These are phyloP conservation scores for Boeremia exigua DNA, from an alignment of 2,329 filamentous ascomycete genomes.

Conservation along the genomic window DNA sequence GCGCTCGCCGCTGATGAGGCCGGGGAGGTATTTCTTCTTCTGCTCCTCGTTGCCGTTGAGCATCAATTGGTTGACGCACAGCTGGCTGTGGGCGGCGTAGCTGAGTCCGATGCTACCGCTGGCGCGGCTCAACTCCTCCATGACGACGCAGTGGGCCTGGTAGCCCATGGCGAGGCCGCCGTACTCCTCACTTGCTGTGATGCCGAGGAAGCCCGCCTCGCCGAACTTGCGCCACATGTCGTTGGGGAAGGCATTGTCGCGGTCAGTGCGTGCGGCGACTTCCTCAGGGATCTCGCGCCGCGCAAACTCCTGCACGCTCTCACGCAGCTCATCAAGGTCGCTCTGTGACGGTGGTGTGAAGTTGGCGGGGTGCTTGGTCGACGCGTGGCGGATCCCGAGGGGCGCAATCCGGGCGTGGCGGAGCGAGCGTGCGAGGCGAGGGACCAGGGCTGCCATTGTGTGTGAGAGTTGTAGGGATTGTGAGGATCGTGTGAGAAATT, in stretches of 20 bases:
- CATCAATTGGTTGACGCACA: slow-evolving; percentile 95
- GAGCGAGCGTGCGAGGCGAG: slow-evolving; percentile 48
- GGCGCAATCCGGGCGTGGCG: slow-evolving; percentile 37
- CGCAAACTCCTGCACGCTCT: slow-evolving; percentile 86
- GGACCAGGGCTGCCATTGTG: slow-evolving; percentile 43
- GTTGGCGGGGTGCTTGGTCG: slow-evolving; percentile 71
- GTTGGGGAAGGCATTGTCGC: slow-evolving; percentile 83
- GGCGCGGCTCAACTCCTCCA: slow-evolving; percentile 92
- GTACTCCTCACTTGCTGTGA: slow-evolving; percentile 91
- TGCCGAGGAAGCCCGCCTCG: slow-evolving; percentile 86
- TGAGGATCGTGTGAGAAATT: slow-evolving; percentile 13
- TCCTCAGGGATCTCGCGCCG: slow-evolving; percentile 84
- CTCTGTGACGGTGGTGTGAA: slow-evolving; percentile 72
- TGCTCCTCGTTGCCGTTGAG: slow-evolving; percentile 83
- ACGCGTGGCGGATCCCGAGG: slow-evolving; percentile 55
- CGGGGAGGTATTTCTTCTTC: slow-evolving; percentile 80
- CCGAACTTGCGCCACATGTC: slow-evolving; percentile 95
- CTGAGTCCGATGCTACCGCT: slow-evolving; percentile 84
- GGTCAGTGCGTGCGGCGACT: slow-evolving; percentile 82
- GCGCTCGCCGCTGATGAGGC: slow-evolving; percentile 77
- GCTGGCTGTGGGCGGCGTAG: slow-evolving; percentile 93
- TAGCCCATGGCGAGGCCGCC: slow-evolving; percentile 93
- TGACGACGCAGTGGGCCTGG: slow-evolving; percentile 92
- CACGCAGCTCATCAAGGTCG: slow-evolving; percentile 81
- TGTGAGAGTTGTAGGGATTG: not conserved